Evolutionary conservation across 2,329 filamentous ascomycete genomes (phyloP).

Genomic region (Cladophialophora exuberans): DNA sequence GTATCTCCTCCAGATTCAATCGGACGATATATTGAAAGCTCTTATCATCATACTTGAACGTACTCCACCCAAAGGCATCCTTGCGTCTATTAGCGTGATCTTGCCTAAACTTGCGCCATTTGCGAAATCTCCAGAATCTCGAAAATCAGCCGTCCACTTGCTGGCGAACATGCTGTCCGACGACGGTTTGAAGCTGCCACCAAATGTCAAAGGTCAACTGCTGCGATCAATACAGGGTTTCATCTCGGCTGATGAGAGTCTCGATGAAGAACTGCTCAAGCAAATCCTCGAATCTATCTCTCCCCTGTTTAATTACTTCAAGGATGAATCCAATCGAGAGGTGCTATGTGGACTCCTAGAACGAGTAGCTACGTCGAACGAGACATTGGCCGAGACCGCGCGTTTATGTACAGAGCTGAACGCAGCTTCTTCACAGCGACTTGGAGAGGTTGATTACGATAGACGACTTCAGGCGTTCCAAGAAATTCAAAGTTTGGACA

Average conservation of each 20-base stretch:
- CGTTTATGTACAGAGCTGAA: slow-evolving; percentile 77
- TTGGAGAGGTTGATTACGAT: slow-evolving; percentile 90
- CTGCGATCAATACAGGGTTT: slow-evolving; percentile 24
- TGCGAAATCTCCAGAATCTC: slow-evolving; percentile 20
- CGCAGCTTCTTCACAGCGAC: slow-evolving; percentile 68
- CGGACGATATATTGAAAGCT: slow-evolving; percentile 68
- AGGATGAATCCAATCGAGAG: slow-evolving; percentile 74
- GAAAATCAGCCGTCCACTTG: slow-evolving; percentile 19
- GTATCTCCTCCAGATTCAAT: slow-evolving; percentile 17
- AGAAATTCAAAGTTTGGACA: slow-evolving; percentile 65
- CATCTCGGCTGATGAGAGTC: slow-evolving; percentile 12
- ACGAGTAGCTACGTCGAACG: slow-evolving; percentile 69
- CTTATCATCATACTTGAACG: slow-evolving; percentile 72
- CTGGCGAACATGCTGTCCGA: slow-evolving; percentile 49
- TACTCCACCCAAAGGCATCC: slow-evolving; percentile 27
- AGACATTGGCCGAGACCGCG: slow-evolving; percentile 65
- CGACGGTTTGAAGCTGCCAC: slow-evolving; percentile 20
- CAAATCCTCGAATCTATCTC: slow-evolving; percentile 75
- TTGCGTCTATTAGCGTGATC: slow-evolving; percentile 23
- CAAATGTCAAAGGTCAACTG: slow-evolving; percentile 28
- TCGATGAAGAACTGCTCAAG: slow-evolving; percentile 60
- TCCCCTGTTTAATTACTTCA: slow-evolving; percentile 87
- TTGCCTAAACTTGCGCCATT: slow-evolving; percentile 26
- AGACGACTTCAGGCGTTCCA: slow-evolving; percentile 77
- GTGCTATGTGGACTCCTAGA: slow-evolving; percentile 73